These are phyloP conservation scores for Novymonas esmeraldas DNA, from an alignment of 208 protist genomes.

Conservation along the genomic window DNA sequence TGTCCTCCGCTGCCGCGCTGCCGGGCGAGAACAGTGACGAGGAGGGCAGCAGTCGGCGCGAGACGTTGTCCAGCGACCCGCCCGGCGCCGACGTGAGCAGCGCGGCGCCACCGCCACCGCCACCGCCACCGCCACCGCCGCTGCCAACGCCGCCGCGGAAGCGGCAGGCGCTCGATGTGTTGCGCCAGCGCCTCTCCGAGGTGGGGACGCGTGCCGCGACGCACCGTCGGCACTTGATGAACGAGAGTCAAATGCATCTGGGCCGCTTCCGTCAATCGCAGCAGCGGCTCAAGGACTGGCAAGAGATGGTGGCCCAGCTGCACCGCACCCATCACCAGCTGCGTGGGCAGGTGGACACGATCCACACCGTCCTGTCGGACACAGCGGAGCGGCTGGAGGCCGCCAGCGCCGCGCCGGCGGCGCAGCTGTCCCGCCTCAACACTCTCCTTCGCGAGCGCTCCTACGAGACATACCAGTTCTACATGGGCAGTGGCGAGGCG, in stretches of 20 bases:
- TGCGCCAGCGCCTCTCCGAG: conserved; percentile 34
- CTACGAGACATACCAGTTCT: conserved; percentile 40
- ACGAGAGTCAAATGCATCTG: conserved; percentile 32
- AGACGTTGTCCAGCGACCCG: neutral
- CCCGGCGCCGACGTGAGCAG: neutral
- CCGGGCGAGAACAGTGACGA: neutral
- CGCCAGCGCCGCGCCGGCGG: neutral
- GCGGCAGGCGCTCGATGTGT: conserved; percentile 14
- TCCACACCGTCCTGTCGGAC: conserved; percentile 35
- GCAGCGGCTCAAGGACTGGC: conserved; percentile 65
- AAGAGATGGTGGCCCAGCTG: conserved; percentile 39
- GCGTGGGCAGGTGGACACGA: conserved; percentile 32
- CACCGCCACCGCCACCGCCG: neutral
- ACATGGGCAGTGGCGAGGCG: conserved; percentile 22
- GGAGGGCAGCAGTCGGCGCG: neutral
- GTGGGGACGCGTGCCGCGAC: conserved; percentile 12
- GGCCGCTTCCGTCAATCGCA: conserved; percentile 46
- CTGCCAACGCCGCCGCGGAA: neutral
- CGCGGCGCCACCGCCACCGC: neutral
- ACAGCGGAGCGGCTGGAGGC: conserved; percentile 37
- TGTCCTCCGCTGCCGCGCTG: no score
- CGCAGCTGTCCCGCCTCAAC: conserved; percentile 42
- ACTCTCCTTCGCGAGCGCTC: conserved; percentile 38
- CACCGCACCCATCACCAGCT: conserved; percentile 40
- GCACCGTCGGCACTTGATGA: conserved; percentile 23